These are phyloP conservation scores for Cercospora sojina DNA, from an alignment of 2,329 filamentous ascomycete genomes.

Conservation along the genomic window DNA sequence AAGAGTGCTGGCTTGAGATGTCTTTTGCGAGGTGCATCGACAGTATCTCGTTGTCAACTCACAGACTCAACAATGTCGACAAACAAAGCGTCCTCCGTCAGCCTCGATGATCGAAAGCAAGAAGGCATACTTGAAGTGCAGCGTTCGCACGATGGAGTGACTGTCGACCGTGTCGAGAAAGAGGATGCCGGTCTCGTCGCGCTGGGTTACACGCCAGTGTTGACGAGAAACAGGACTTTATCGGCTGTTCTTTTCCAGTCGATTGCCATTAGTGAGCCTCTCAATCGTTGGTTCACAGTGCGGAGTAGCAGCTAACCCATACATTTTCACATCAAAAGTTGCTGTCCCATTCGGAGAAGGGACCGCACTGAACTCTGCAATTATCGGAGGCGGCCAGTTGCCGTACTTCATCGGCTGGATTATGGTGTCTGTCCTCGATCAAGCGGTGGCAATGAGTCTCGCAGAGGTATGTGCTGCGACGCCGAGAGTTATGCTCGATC, in stretches of 20 bases:
- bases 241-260: conserved; percentile 62
- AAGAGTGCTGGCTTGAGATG: background rate
- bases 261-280: conserved; percentile 51
- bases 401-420: conserved; percentile 73
- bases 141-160: background rate
- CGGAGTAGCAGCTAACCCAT: background rate
- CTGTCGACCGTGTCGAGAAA: background rate
- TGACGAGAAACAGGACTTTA: conserved; percentile 59
- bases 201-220: conserved; percentile 59
- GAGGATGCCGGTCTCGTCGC: conserved; percentile 12
- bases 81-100: background rate
- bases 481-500: background rate
- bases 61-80: background rate
- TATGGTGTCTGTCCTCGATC: conserved; percentile 63
- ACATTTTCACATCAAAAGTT: background rate
- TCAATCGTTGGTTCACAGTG: conserved; percentile 25
- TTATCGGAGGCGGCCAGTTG: conserved; percentile 65
- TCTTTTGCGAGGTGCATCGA: background rate
- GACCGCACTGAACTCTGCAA: conserved; percentile 55
- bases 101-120: background rate
- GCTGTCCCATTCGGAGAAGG: conserved; percentile 52
- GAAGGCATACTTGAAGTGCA: background rate
- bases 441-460: conserved; percentile 68
- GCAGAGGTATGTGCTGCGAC: conserved; percentile 43
- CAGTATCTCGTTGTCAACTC: background rate